Base-by-base conservation (phyloP, 495 filamentous ascomycete species). In the Aspergillus sclerotioniger region DNA sequence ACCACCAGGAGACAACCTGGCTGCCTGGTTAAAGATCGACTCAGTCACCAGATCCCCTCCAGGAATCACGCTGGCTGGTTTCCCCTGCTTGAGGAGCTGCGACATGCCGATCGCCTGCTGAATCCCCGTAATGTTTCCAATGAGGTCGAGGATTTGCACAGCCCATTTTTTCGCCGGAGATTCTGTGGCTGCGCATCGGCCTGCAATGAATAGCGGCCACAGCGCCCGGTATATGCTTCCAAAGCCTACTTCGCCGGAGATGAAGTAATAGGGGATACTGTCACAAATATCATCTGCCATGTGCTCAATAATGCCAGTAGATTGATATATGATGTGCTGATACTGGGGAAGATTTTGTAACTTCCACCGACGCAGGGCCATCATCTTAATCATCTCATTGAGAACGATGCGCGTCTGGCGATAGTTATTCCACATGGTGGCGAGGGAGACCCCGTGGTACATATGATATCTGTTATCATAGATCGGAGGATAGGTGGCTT, bases 131-230 rank as follows among this genome's bases (percentile, higher is more conserved):
- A 39, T 8, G 35, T 39, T 39, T 13, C 35, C 35, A 39, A 39
- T 39, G 3, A 6, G 35, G 35, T 39, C 35, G 35, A 39, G 35
- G 15, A 39, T 39, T 6, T 39, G 35, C 35, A 12, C 15, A 39
- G 35, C 9, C 35, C 35, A 39, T 39, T 39, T 13, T 39, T 39
- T 39, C 9, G 10, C 35, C 35, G 5, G 35, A 39, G 35, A 39
- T 13, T 13, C 35, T 39, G 35, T 3, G 15, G 35, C 35, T 39
- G 35, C 35, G 35, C 35, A 39, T 39, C 35, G 35, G 35, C 35
- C 35, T 17, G 43, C 53, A 35, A 55, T 55, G 21, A 55, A 55
- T 20, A 55, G 44, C 13, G 53, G 53, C 53, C 53, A 55, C 25
- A 55, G 32, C 16, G 47, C 13, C 6, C 53, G 53, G 29, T 46